Percentiles rank a stretch among this genome's conserved stretches.
Evolutionary conservation across 1,284 basidiomycete species (phyloP).

Genomic region (Melampsora occidentalis): DNA sequence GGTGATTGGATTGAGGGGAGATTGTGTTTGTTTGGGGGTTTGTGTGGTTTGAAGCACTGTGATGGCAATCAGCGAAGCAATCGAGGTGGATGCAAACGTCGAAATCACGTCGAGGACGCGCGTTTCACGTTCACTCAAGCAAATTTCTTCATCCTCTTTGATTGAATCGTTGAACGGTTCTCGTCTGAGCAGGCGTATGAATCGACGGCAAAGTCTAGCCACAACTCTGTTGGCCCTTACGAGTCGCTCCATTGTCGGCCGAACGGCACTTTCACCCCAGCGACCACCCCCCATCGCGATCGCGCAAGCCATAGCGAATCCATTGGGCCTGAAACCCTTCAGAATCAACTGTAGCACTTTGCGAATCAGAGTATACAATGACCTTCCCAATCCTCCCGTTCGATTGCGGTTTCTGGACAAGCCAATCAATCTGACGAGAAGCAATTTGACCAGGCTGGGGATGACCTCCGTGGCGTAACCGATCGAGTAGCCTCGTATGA

Average conservation of each 20-base stretch:
- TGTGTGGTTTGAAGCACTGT: conserved; percentile 28
- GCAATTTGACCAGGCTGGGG: conserved; percentile 11
- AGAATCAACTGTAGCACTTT: conserved; percentile 10
- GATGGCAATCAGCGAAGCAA: conserved; percentile 41
- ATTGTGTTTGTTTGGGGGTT: conserved; percentile 10
- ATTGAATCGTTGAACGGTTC: neutral
- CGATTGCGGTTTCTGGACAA: neutral
- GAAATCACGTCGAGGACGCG: conserved; percentile 20
- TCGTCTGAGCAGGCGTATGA: neutral
- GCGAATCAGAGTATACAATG: neutral
- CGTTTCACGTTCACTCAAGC: neutral
- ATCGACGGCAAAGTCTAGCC: neutral
- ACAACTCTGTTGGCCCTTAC: neutral
- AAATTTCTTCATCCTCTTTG: neutral
- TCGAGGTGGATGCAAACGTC: conserved; percentile 34
- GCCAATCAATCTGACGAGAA: conserved; percentile 15
- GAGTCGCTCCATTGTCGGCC: conserved; percentile 2
- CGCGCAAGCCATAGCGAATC: conserved; percentile 25
- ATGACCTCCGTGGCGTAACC: conserved; percentile 23
- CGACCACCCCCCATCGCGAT: conserved; percentile 28
- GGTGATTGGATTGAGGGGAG: conserved; percentile 32
- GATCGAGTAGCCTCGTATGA: conserved; percentile 32
- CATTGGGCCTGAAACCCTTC: conserved; percentile 20
- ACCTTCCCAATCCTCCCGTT: neutral
- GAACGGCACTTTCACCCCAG: conserved; percentile 8